Percentiles rank a stretch among this genome's conserved stretches.
These are phyloP conservation scores for Papiliotrema flavescens DNA, from an alignment of 1,284 basidiomycete species.

Conservation along the genomic window DNA sequence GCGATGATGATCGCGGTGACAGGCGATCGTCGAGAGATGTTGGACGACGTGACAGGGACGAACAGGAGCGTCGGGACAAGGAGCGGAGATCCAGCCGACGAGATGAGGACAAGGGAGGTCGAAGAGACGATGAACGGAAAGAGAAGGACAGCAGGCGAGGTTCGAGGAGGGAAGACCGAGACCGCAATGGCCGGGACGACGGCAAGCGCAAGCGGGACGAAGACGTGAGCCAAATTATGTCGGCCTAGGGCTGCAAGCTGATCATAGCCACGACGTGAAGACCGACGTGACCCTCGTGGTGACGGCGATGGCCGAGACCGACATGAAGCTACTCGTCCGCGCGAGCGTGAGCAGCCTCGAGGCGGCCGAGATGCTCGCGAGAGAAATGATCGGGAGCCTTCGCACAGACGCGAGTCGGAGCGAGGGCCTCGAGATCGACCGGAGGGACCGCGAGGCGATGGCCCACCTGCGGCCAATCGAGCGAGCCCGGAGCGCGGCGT, in stretches of 20 bases:
- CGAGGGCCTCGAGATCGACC: not conserved
- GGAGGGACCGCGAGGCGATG: not conserved
- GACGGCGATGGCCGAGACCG: conserved; percentile 32
- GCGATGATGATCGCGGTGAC: conserved; percentile 3
- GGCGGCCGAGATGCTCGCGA: conserved; percentile 12
- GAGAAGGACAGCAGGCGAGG: conserved; percentile 7
- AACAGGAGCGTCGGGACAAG: not conserved
- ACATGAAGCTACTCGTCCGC: conserved; percentile 15
- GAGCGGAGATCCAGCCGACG: not conserved
- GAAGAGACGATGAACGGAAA: not conserved
- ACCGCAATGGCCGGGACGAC: conserved; percentile 12
- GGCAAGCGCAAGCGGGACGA: conserved; percentile 24
- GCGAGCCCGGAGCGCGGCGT: not conserved
- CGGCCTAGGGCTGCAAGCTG: not conserved
- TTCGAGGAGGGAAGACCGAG: conserved; percentile 18
- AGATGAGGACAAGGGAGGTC: not conserved
- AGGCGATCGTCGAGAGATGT: conserved; percentile 23
- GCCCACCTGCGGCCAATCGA: not conserved
- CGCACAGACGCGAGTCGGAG: not conserved
- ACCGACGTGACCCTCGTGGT: conserved; percentile 7
- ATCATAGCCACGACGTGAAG: not conserved
- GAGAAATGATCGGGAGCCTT: not conserved
- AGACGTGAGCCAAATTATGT: not conserved
- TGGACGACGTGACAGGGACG: not conserved
- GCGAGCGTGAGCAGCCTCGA: conserved; percentile 38